A percentile compares a stretch with the other conserved stretches of the same genome.
Conservation (phyloP, 345 rosid genomes). For the Kernera saxatilis region DNA sequence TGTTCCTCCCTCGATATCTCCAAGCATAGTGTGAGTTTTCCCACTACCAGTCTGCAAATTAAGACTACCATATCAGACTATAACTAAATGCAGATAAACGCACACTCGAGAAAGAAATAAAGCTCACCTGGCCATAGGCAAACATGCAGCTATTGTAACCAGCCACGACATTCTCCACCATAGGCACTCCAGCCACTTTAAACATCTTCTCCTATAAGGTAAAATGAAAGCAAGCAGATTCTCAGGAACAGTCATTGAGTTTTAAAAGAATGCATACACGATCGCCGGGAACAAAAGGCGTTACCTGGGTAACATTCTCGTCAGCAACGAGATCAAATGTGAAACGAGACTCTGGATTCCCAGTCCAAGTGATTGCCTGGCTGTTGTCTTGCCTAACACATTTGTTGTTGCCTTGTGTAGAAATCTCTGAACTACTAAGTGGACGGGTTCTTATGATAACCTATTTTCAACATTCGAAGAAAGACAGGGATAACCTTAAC, state of each 20-base stretch:
- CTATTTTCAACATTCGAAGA: constrained; percentile 30
- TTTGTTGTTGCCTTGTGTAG: constrained; percentile 64
- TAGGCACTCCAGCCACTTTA: constrained; percentile 89
- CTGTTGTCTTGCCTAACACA: constrained; percentile 85
- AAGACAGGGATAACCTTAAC: background rate
- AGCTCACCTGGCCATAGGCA: constrained; percentile 94
- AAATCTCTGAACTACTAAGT: constrained; percentile 72
- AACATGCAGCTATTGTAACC: constrained; percentile 99
- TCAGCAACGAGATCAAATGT: constrained; percentile 95
- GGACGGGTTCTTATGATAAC: constrained; percentile 92
- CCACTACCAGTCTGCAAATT: constrained; percentile 93
- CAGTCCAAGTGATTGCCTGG: constrained; percentile 83
- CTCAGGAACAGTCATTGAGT: background rate
- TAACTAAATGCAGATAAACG: background rate
- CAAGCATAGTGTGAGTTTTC: constrained; percentile 99
- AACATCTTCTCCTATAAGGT: constrained; percentile 70
- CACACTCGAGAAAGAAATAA: background rate
- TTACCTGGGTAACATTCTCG: constrained; percentile 80
- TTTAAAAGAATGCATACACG: background rate
- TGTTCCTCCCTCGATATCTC: constrained; percentile 95
- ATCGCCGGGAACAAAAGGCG: background rate
- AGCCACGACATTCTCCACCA: constrained; percentile 94
- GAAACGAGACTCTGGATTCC: constrained; percentile 86
- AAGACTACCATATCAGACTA: constrained; percentile 12
- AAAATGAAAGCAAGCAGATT: background rate